A percentile compares a stretch with the other conserved stretches of the same genome.
Evolutionary conservation across 208 protist species (phyloP).

Genomic region (Acanthamoeba polyphaga): DNA sequence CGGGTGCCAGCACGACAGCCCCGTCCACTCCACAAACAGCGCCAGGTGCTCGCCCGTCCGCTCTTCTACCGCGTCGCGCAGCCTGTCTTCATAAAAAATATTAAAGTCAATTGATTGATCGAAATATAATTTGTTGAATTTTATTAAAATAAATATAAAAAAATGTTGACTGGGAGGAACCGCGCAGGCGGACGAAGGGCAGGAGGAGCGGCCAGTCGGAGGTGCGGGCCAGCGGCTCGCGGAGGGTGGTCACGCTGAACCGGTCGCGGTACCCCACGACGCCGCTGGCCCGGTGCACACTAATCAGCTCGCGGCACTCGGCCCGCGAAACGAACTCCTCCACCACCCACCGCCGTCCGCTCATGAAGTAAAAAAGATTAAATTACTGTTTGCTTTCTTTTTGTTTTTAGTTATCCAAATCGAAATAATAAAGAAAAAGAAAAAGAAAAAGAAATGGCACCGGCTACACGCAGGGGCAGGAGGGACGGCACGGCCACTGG

Average conservation of each 20-base stretch:
- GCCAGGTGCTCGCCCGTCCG: neutral
- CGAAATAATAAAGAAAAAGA: too few species aligned
- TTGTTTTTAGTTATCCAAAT: too few species aligned
- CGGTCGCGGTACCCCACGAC: constrained; percentile 70
- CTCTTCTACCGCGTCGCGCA: constrained; percentile 25
- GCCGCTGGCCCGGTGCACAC: neutral
- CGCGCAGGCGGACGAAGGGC: constrained; percentile 4
- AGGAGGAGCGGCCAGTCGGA: neutral
- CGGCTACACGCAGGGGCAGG: neutral
- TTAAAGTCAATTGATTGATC: neutral
- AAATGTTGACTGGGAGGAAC: neutral
- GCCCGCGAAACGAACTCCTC: neutral
- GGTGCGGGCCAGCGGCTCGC: neutral
- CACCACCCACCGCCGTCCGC: constrained; percentile 1
- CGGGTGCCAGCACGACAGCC: constrained; percentile 49
- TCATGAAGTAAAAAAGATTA: too few species aligned
- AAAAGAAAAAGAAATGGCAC: too few species aligned
- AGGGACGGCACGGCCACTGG: neutral
- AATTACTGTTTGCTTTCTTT: too few species aligned
- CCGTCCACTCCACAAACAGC: constrained; percentile 66
- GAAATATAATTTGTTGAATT: constrained; percentile 9
- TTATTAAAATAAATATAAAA: neutral
- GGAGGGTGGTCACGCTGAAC: constrained; percentile 55
- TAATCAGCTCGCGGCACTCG: neutral
- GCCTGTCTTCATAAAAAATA: neutral